These are phyloP conservation scores for Spergularia bocconei DNA, from an alignment of 148 eudicot species.

Conservation along the genomic window DNA sequence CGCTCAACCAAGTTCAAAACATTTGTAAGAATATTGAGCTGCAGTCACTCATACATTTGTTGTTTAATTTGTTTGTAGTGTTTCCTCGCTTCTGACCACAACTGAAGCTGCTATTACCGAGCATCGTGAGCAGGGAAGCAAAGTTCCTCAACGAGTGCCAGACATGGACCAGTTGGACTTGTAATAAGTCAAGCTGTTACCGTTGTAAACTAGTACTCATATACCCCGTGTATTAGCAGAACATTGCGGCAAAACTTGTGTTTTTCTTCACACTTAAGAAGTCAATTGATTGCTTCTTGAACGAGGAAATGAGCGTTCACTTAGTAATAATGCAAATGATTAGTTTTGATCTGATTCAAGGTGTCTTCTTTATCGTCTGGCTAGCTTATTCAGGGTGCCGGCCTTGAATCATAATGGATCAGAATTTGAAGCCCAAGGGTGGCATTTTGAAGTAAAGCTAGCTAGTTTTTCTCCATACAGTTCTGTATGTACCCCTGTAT, in stretches of 20 bases:
- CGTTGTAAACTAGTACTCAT: background rate
- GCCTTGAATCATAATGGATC: background rate
- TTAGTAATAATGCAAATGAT: background rate
- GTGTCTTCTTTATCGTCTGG: too few relatives aligned
- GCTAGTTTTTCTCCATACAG: background rate
- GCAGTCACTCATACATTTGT: background rate
- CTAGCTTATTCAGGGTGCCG: background rate
- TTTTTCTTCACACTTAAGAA: background rate
- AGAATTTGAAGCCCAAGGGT: background rate
- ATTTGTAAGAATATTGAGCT: background rate
- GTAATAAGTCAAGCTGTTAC: slow-evolving; percentile 8
- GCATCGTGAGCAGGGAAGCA: slow-evolving; percentile 49
- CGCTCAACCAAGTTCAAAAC: background rate
- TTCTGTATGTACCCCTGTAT: too few relatives aligned
- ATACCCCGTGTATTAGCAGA: background rate
- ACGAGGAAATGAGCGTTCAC: background rate
- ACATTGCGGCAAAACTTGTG: background rate
- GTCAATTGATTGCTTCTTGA: slow-evolving; percentile 7
- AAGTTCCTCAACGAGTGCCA: slow-evolving; percentile 57
- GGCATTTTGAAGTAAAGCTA: background rate
- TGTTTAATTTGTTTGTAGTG: slow-evolving; percentile 38
- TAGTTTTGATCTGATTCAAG: background rate
- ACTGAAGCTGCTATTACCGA: slow-evolving; percentile 73
- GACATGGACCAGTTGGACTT: slow-evolving; percentile 68
- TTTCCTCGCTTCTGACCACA: slow-evolving; percentile 77